A percentile compares a stretch with the other conserved stretches of the same genome.
phyloP scores from a whole-genome alignment of 805 yeast genomes.

The Candida lessepsii region DNA sequence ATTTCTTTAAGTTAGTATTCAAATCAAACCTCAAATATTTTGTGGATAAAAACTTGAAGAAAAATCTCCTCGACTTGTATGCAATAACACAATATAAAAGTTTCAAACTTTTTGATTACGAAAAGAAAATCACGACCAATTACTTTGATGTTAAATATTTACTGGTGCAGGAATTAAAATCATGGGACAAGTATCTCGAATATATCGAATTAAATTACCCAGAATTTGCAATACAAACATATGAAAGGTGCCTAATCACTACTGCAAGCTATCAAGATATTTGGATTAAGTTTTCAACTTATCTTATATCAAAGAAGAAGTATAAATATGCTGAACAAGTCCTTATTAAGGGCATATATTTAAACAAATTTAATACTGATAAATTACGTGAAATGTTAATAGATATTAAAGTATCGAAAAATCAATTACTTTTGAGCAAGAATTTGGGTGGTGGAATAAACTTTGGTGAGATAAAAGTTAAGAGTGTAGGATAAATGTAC shows the following conservation, averaged over 20 bases:
- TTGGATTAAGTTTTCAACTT: conserved; percentile 53
- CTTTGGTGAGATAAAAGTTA: neutral
- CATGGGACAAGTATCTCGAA: conserved; percentile 59
- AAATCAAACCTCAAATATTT: conserved; percentile 20
- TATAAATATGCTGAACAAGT: conserved; percentile 4
- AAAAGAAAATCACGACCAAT: conserved; percentile 37
- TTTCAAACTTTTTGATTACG: conserved; percentile 50
- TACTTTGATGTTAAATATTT: conserved; percentile 35
- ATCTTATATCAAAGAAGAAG: conserved; percentile 22
- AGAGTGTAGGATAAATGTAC: no score
- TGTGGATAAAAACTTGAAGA: conserved; percentile 38
- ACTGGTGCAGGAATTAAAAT: conserved; percentile 48
- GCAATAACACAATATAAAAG: conserved; percentile 54
- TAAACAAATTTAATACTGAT: conserved; percentile 1
- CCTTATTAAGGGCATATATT: neutral
- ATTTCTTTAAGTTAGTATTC: conserved; percentile 42
- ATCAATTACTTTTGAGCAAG: neutral
- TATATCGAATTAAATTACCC: conserved; percentile 46
- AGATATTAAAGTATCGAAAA: neutral
- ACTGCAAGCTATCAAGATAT: conserved; percentile 45
- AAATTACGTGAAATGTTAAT: neutral
- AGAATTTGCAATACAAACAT: conserved; percentile 29
- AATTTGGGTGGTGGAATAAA: neutral
- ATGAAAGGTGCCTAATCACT: conserved; percentile 48
- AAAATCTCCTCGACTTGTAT: conserved; percentile 50